Base-by-base conservation (phyloP, 176 grass and related monocot genomes). In the Phoenix roebelenii region DNA sequence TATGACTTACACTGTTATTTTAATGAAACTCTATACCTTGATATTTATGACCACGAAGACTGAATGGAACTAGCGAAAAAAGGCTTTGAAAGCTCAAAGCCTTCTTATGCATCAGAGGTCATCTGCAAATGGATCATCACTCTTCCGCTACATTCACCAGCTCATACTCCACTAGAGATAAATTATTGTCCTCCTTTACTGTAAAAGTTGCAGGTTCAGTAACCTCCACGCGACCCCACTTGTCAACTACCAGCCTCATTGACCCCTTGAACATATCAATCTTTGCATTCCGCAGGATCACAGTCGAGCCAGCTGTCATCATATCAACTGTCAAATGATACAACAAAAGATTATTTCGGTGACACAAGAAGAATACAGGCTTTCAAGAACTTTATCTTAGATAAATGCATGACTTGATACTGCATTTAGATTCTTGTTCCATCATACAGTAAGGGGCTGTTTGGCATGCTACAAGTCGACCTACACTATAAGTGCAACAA, bases 221-320 rank as follows among this genome's bases (percentile, higher is more conserved):
- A 5, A 78, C 69, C 49, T 95, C 90, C 14, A 89, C 72, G 2
- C 85, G 79, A 19, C 90, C 90, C 90, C 90, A 89, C 67, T 95
- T 95, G 73, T 95, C 90, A 58, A 89, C 85, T 0, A 79, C 85
- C 44, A 95, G 82, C 73, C 85, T 80, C 90, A 95, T 95, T 0
- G 76, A 89, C 12, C 74, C 74, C 55, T 86, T 95, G 75, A 95
- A 89, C 90, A 95, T 89, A 74, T 95, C 90, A 18, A 95, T 95
- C 69, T 81, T 95, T 2, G 90, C 79, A 23, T 95, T 95, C 70
- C 90, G 90, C 69, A 95, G 17, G 50, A 95, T 86, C 16, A 82
- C 90, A 1, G 90, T 89, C 16, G 73, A 63, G 52, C 72, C 71
- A 54, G 73, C 26, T 73, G 83, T 79, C 82, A 95, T 58, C 55